phyloP scores from a whole-genome alignment of 78 protist species.

The Dictyostelium brefeldianum region DNA sequence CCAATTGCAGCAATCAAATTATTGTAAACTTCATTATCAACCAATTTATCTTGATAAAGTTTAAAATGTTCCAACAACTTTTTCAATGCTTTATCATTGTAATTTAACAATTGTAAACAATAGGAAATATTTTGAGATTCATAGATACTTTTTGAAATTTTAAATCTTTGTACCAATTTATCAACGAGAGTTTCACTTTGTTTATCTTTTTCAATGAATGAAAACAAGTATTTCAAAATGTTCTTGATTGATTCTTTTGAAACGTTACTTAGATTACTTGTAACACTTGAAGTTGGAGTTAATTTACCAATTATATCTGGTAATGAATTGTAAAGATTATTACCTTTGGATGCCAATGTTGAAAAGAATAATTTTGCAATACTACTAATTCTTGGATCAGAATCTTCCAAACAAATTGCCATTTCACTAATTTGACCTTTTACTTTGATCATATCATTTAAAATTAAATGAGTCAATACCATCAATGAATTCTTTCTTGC shows the following conservation, averaged over 20 bases:
- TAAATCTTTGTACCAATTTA: conserved; percentile 90
- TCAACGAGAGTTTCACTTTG: conserved; percentile 91
- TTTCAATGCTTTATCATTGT: conserved; percentile 72
- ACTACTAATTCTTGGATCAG: conserved; percentile 39
- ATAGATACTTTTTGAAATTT: conserved; percentile 18
- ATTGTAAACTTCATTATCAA: conserved; percentile 64
- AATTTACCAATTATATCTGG: conserved; percentile 93
- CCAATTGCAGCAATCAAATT: conserved; percentile 20
- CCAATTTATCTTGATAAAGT: conserved; percentile 67
- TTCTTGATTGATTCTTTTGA: conserved; percentile 30
- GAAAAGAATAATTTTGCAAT: conserved; percentile 79
- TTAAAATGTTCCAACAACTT: conserved; percentile 78
- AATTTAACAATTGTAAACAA: conserved; percentile 79
- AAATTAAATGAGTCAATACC: conserved; percentile 96
- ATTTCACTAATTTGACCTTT: conserved; percentile 75
- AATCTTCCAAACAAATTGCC: conserved; percentile 88
- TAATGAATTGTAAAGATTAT: conserved; percentile 92
- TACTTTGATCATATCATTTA: conserved; percentile 95
- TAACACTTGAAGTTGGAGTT: not conserved
- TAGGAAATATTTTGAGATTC: conserved; percentile 87
- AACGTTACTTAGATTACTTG: not conserved
- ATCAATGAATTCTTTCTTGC: conserved; percentile 92
- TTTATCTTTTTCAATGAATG: conserved; percentile 88
- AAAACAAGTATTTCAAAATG: conserved; percentile 84
- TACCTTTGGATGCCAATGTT: conserved; percentile 57